A percentile compares a stretch with the other conserved stretches of the same genome.
Conservation (phyloP, 2,329 filamentous ascomycete genomes). For the Beauveria australis region DNA sequence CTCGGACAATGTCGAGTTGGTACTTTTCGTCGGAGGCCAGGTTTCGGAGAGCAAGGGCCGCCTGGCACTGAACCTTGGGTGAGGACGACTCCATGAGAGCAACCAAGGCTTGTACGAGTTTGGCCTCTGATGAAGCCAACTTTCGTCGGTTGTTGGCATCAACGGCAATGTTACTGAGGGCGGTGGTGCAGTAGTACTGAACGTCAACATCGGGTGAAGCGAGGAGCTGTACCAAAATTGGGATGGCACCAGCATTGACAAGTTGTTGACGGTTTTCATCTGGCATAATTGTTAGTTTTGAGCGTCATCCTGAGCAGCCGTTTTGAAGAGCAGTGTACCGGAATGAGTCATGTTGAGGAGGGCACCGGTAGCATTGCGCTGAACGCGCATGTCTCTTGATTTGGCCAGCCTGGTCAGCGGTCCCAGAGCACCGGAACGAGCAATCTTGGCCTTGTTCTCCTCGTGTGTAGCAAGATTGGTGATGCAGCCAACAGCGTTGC, state of each 20-base stretch:
- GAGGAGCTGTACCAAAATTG: slow-evolving; percentile 89
- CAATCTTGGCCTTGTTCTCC: slow-evolving; percentile 98
- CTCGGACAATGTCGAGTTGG: slow-evolving; percentile 91
- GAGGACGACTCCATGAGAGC: slow-evolving; percentile 96
- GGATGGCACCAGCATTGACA: slow-evolving; percentile 95
- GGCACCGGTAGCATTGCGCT: slow-evolving; percentile 93
- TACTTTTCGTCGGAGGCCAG: slow-evolving; percentile 98
- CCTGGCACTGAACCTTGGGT: slow-evolving; percentile 96
- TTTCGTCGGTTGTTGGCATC: slow-evolving; percentile 86
- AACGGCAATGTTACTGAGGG: slow-evolving; percentile 96
- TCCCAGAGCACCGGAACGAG: slow-evolving; percentile 82
- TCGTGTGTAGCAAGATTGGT: slow-evolving; percentile 97
- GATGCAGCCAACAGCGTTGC: slow-evolving; percentile 97
- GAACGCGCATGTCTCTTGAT: slow-evolving; percentile 97
- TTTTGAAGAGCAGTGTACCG: slow-evolving; percentile 46
- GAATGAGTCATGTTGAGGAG: slow-evolving; percentile 99
- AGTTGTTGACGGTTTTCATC: slow-evolving; percentile 97
- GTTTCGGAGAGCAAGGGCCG: slow-evolving; percentile 86
- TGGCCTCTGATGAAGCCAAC: slow-evolving; percentile 81
- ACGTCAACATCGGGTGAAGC: slow-evolving; percentile 93
- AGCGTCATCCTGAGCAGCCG: not conserved
- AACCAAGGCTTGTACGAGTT: slow-evolving; percentile 87
- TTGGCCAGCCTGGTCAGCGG: slow-evolving; percentile 89
- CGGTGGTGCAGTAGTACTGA: slow-evolving; percentile 98
- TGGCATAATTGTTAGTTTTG: slow-evolving; percentile 28